A percentile compares a stretch with the other conserved stretches of the same genome.
These are phyloP conservation scores for Dothideomycetes sp. DNA, from an alignment of 2,329 filamentous ascomycete species.

Conservation along the genomic window DNA sequence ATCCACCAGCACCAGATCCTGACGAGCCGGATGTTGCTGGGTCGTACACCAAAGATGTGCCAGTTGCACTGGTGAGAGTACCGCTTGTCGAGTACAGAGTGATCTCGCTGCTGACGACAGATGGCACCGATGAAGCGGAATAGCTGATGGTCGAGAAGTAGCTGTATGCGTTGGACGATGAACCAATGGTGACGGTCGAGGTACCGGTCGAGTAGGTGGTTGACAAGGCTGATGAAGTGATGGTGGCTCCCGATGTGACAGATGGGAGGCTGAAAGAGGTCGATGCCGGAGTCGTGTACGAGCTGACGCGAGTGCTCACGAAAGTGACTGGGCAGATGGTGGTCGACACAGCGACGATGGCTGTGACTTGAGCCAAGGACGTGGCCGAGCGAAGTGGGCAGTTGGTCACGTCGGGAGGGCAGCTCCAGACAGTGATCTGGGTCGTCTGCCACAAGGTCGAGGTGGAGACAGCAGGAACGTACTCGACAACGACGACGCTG, in stretches of 20 bases:
- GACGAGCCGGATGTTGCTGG: neutral
- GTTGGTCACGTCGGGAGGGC: conserved; percentile 29
- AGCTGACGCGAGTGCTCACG: conserved; percentile 17
- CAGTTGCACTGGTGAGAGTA: no score
- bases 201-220: conserved; percentile 11
- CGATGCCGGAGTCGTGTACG: conserved; percentile 11
- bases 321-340: conserved; percentile 36
- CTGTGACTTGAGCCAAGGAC: conserved; percentile 29
- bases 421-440: conserved; percentile 34
- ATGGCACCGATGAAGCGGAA: neutral
- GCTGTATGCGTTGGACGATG: neutral
- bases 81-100: conserved; percentile 9
- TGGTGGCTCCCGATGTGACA: conserved; percentile 6
- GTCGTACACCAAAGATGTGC: no score
- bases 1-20: neutral
- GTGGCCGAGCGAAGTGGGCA: conserved; percentile 28
- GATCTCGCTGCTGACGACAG: conserved; percentile 4
- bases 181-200: conserved; percentile 7
- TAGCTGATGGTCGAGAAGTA: conserved; percentile 11
- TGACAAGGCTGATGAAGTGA: conserved; percentile 9
- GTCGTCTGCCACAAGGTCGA: conserved; percentile 36
- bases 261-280: conserved; percentile 13
- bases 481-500: conserved; percentile 22
- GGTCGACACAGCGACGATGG: conserved; percentile 32
- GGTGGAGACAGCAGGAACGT: conserved; percentile 28